Percentiles rank a stretch among this genome's conserved stretches.
These are phyloP conservation scores for Populus hybrid DNA, from an alignment of 441 rosid genomes.

Conservation along the genomic window DNA sequence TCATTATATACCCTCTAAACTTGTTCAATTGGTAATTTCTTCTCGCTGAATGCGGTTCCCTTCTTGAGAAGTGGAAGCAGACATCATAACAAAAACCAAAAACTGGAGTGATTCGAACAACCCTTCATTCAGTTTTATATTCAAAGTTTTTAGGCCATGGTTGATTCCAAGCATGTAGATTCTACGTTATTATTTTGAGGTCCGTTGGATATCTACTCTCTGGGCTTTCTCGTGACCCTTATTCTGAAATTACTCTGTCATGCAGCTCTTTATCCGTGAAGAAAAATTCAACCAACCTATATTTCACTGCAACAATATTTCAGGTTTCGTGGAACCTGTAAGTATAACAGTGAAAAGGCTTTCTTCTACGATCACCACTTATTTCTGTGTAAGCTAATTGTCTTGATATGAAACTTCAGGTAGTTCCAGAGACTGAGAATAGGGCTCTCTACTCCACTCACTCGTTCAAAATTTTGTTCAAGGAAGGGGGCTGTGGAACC, in stretches of 20 bases:
- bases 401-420: conserved; percentile 37
- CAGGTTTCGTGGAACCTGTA: conserved; percentile 91
- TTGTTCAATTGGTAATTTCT: not conserved
- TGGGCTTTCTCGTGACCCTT: not conserved
- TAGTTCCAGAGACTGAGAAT: conserved; percentile 79
- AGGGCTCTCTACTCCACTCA: conserved; percentile 84
- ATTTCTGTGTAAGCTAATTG: conserved; percentile 1
- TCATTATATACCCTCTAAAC: too few relatives aligned
- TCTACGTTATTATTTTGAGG: not conserved
- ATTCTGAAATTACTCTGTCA: conserved; percentile 14
- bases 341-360: conserved; percentile 27
- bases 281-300: conserved; percentile 93
- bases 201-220: not conserved
- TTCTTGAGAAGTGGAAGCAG: not conserved
- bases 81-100: too few relatives aligned
- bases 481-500: conserved; percentile 98
- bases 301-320: conserved; percentile 84
- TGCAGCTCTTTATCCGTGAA: conserved; percentile 73
- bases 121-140: not conserved
- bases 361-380: not conserved
- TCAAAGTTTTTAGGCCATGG: not conserved
- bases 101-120: too few relatives aligned
- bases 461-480: conserved; percentile 77
- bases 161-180: too few relatives aligned
- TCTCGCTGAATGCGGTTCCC: not conserved